Conservation (phyloP, 768 basidiomycete species). For the Pleurotus djamor region DNA sequence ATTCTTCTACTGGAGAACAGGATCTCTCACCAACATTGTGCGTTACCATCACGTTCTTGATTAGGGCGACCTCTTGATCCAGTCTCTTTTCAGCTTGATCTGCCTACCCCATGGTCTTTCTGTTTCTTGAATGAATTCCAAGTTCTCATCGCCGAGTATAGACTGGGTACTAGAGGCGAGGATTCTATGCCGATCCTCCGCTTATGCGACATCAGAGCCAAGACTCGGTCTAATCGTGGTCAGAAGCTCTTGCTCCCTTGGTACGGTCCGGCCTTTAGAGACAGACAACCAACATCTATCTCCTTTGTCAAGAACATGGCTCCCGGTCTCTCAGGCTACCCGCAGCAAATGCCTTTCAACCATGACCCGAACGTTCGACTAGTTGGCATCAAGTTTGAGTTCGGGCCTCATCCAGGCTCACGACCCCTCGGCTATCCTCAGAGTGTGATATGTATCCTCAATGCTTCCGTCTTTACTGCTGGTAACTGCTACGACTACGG, state of each 20-base stretch:
- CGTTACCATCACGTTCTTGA: neutral
- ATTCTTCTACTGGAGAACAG: constrained; percentile 2
- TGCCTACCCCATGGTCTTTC: constrained; percentile 2
- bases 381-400: constrained; percentile 1
- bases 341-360: neutral
- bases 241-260: constrained; percentile 2
- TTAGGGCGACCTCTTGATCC: too few relatives aligned
- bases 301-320: constrained; percentile 3
- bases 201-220: neutral
- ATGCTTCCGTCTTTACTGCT: constrained; percentile 1
- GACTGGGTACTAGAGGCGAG: neutral
- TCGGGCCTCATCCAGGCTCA: neutral
- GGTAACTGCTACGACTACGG: constrained; percentile 1
- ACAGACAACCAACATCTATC: neutral
- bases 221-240: neutral
- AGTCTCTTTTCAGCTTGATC: neutral
- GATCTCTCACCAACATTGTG: constrained; percentile 3
- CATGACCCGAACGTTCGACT: neutral
- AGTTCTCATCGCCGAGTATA: constrained; percentile 1
- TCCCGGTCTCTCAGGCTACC: neutral
- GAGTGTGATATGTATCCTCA: constrained; percentile 1
- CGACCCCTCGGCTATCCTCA: constrained; percentile 1
- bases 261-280: constrained; percentile 4
- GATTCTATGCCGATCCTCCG: constrained; percentile 2
- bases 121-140: constrained; percentile 3